phyloP scores from a whole-genome alignment of 352 stramenopile species.

The Phytophthora crassamura region DNA sequence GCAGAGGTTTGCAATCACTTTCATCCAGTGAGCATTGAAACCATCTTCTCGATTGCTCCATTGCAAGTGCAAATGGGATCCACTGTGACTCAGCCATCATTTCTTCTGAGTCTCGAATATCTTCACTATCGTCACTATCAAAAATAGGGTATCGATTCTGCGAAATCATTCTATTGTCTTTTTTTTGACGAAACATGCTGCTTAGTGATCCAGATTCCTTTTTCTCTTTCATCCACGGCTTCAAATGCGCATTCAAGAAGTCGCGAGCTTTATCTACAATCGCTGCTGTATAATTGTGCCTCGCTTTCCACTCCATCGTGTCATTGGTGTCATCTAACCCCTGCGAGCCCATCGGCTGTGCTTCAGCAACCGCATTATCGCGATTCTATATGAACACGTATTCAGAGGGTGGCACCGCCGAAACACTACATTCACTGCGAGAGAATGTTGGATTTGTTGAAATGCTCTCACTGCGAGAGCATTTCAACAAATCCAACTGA shows the following conservation, averaged over 20 bases:
- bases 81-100: constrained; percentile 6
- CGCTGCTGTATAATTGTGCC: constrained; percentile 1
- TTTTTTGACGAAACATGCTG: neutral
- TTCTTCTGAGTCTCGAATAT: neutral
- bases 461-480: neutral
- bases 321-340: neutral
- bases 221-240: constrained; percentile 6
- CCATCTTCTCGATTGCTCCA: no score
- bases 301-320: constrained; percentile 5
- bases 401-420: constrained; percentile 1
- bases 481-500: constrained; percentile 12
- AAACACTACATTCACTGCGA: neutral
- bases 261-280: neutral
- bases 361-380: neutral
- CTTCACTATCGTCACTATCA: neutral
- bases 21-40: no score
- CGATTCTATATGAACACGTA: constrained; percentile 17
- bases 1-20: no score
- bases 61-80: no score
- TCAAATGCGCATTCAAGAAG: neutral
- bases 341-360: neutral
- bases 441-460: no score
- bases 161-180: neutral
- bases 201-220: neutral
- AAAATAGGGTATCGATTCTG: constrained; percentile 2